These are phyloP conservation scores for Blastobotrys serpentis DNA, from an alignment of 1,139 yeast species.

Conservation along the genomic window DNA sequence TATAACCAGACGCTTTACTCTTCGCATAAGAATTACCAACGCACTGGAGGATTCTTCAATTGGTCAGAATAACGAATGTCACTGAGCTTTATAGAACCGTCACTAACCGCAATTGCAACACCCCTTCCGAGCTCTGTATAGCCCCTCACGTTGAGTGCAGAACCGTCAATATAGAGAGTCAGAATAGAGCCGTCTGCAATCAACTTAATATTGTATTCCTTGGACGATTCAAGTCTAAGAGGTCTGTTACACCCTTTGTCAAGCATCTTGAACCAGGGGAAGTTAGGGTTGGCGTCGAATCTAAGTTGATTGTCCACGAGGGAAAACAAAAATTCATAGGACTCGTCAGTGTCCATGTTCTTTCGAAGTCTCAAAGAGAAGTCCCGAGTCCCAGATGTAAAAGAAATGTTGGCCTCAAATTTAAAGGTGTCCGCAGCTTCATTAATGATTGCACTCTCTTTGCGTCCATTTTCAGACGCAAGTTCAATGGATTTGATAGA, in stretches of 20 bases:
- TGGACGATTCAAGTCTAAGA: constrained; percentile 10
- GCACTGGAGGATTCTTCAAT: constrained; percentile 9
- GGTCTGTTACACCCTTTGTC: constrained; percentile 14
- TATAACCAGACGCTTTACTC: no score
- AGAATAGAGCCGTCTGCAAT: constrained; percentile 13
- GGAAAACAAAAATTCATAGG: constrained; percentile 15
- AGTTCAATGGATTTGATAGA: constrained; percentile 3
- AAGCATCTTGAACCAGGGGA: constrained; percentile 14
- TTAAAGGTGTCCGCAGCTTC: constrained; percentile 14
- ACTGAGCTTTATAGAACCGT: constrained; percentile 6
- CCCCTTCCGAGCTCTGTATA: constrained; percentile 12
- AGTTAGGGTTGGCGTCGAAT: constrained; percentile 15
- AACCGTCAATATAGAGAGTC: constrained; percentile 12
- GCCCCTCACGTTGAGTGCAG: constrained; percentile 12
- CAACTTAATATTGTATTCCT: constrained; percentile 13
- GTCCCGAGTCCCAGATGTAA: constrained; percentile 14
- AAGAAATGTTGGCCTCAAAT: constrained; percentile 13
- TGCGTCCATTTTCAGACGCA: constrained; percentile 8
- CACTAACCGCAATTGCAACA: constrained; percentile 10
- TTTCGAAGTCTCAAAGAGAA: constrained; percentile 14
- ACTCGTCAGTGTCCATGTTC: constrained; percentile 15
- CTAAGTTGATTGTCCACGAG: constrained; percentile 13
- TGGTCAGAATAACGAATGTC: constrained; percentile 9
- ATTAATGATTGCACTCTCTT: constrained; percentile 5
- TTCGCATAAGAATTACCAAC: constrained; percentile 10